Evolutionary conservation across 2,329 filamentous ascomycete genomes (phyloP).

Genomic region (Rhinocladiella similis): DNA sequence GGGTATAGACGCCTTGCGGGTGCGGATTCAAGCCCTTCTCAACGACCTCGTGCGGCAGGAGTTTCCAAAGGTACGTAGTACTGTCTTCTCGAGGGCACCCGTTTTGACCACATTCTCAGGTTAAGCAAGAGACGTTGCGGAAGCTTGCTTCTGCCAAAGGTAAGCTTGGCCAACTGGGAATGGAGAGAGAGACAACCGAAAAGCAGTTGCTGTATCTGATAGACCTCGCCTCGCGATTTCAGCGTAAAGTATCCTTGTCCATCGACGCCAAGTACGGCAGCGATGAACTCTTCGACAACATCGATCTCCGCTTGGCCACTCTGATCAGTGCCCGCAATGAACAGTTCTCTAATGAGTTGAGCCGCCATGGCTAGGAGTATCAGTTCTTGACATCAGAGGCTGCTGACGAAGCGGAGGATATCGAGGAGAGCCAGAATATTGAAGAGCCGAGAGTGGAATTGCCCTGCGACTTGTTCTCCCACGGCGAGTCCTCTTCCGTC

Average conservation of each 20-base stretch:
- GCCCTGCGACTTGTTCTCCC: no score
- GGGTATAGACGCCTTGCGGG: constrained; percentile 43
- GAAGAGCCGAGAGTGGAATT: no score
- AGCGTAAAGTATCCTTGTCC: constrained; percentile 36
- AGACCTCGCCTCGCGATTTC: constrained; percentile 41
- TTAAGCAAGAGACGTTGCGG: neutral
- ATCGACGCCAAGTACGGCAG: constrained; percentile 40
- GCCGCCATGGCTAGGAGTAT: constrained; percentile 35
- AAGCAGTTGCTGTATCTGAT: constrained; percentile 41
- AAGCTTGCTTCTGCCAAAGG: constrained; percentile 25
- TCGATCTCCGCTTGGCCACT: constrained; percentile 23
- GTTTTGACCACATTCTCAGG: neutral
- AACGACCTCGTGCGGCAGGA: constrained; percentile 44
- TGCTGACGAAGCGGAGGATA: no score
- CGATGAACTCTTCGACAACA: constrained; percentile 37
- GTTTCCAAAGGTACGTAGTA: constrained; percentile 42
- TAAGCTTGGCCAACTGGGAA: constrained; percentile 36
- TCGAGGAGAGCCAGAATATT: no score
- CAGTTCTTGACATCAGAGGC: constrained; percentile 13
- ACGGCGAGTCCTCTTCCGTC: no score
- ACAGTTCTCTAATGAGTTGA: no score
- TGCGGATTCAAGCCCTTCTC: constrained; percentile 44
- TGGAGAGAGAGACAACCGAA: constrained; percentile 35
- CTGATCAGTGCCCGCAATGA: neutral
- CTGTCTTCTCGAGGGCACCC: neutral